Evolutionary conservation across 176 grass and related monocot genomes (phyloP).

Genomic region (Eremochloa ophiuroides): DNA sequence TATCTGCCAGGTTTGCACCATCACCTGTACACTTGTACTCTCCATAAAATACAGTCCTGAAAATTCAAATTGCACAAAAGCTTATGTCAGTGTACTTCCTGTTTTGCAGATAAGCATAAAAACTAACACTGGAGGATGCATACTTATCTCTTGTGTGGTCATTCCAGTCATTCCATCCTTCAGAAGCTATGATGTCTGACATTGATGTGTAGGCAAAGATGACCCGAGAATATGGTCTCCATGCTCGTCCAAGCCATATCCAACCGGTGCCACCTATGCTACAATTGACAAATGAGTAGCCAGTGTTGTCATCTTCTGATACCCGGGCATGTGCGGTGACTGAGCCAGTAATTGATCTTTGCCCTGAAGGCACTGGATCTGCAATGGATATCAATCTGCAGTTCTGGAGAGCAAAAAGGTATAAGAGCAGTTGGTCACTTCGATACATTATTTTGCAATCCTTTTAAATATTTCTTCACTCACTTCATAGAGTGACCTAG

Average conservation of each 20-base stretch:
- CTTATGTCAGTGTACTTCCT: constrained; percentile 9
- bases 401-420: constrained; percentile 33
- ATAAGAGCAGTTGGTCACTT: constrained; percentile 8
- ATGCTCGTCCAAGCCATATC: constrained; percentile 82
- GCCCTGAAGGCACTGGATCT: constrained; percentile 54
- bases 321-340: constrained; percentile 58
- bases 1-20: constrained; percentile 54
- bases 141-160: constrained; percentile 79
- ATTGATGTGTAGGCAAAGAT: constrained; percentile 71
- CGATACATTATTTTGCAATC: background rate
- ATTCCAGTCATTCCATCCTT: constrained; percentile 89
- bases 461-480: constrained; percentile 1
- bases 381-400: constrained; percentile 81
- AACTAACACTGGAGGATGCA: background rate
- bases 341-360: constrained; percentile 52
- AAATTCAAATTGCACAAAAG: background rate
- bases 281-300: constrained; percentile 69
- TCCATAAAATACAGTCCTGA: constrained; percentile 77
- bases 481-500: constrained; percentile 76
- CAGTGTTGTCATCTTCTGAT: constrained; percentile 56
- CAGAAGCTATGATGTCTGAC: constrained; percentile 63
- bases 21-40: constrained; percentile 72
- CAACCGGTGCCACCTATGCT: constrained; percentile 61
- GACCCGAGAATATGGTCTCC: constrained; percentile 66
- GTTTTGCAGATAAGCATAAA: background rate